These are phyloP conservation scores for Rhizophagus sp. DNA, from an alignment of 192 early-diverging fungal species.

Conservation along the genomic window DNA sequence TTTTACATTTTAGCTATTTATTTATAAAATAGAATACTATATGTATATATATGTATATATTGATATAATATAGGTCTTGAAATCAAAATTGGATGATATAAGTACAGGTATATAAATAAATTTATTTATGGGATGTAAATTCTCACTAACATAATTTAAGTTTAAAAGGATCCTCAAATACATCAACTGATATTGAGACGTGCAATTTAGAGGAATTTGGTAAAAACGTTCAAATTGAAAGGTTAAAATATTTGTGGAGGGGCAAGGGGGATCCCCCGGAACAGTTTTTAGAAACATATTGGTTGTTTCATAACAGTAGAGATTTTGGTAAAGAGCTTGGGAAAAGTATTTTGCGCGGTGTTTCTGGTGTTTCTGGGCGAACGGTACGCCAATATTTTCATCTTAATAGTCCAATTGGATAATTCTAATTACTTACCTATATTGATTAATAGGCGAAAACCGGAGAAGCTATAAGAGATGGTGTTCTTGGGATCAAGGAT, in stretches of 20 bases:
- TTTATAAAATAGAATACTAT: not conserved
- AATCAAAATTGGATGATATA: not conserved
- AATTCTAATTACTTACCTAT: too few relatives aligned
- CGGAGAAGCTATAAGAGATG: constrained; percentile 17
- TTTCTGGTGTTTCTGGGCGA: constrained; percentile 33
- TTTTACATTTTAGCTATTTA: not conserved
- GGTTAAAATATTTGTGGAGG: constrained; percentile 39
- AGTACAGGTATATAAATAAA: not conserved
- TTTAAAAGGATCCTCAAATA: not conserved
- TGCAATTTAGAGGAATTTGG: constrained; percentile 41
- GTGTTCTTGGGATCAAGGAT: constrained; percentile 16
- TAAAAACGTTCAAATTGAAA: constrained; percentile 37
- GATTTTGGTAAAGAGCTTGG: constrained; percentile 31
- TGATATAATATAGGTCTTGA: not conserved
- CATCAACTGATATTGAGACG: constrained; percentile 15
- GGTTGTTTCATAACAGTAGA: constrained; percentile 23
- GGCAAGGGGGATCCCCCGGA: constrained; percentile 14
- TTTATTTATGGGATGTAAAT: not conserved
- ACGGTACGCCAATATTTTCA: constrained; percentile 5
- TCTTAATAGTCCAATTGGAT: not conserved
- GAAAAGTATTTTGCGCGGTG: constrained; percentile 36
- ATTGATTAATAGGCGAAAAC: constrained; percentile 22
- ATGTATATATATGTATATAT: too few relatives aligned
- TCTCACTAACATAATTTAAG: not conserved
- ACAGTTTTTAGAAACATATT: constrained; percentile 10